A percentile compares a stretch with the other conserved stretches of the same genome.
phyloP scores from a whole-genome alignment of 2,329 filamentous ascomycete genomes.

The Talaromyces rugulosus region DNA sequence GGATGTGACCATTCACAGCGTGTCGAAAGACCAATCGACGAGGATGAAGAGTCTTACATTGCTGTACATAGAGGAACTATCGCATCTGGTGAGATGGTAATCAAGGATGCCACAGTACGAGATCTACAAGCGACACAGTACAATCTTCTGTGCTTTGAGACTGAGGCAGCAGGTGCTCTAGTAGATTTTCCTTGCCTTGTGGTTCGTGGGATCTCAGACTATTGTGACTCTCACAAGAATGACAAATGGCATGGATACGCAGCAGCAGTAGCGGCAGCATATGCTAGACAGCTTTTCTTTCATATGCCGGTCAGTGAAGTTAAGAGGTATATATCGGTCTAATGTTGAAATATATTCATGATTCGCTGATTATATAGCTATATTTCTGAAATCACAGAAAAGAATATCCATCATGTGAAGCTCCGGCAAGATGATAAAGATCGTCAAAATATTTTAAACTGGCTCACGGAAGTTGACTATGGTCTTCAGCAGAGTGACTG shows the following conservation, averaged over 20 bases:
- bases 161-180: background rate
- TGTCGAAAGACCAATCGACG: background rate
- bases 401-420: background rate
- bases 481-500: slow-evolving; percentile 16
- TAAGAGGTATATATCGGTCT: background rate
- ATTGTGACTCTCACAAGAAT: slow-evolving; percentile 13
- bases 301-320: background rate
- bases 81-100: background rate
- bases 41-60: background rate
- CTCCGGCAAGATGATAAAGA: background rate
- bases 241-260: background rate
- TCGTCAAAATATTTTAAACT: slow-evolving; percentile 13
- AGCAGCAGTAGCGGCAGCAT: background rate
- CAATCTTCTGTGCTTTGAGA: background rate
- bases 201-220: slow-evolving; percentile 9
- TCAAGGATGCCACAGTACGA: background rate
- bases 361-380: background rate
- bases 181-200: background rate
- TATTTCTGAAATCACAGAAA: background rate
- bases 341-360: background rate
- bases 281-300: background rate
- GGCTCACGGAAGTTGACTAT: slow-evolving; percentile 12
- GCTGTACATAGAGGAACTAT: background rate
- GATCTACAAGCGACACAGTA: background rate
- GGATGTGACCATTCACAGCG: background rate